phyloP scores from a whole-genome alignment of 2,329 filamentous ascomycete species.

The Diaporthe vexans region DNA sequence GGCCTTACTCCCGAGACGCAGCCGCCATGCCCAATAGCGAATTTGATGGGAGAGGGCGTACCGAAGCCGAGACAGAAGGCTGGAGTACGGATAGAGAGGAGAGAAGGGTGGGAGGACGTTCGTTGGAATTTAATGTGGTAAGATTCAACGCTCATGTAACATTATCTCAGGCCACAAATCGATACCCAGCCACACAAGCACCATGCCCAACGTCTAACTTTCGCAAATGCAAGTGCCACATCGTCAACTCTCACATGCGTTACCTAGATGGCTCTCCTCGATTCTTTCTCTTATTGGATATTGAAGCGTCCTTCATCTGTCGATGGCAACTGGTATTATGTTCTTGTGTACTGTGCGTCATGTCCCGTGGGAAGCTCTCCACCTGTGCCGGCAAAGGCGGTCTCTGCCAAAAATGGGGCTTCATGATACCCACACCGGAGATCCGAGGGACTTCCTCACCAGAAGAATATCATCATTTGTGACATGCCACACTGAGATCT shows the following conservation, averaged over 20 bases:
- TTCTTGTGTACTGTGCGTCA: too few relatives aligned
- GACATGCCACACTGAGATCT: too few relatives aligned
- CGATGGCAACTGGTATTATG: too few relatives aligned
- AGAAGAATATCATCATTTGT: too few relatives aligned
- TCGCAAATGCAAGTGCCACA: background rate
- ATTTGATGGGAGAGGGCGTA: slow-evolving; percentile 7
- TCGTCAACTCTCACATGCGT: background rate
- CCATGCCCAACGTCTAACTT: background rate
- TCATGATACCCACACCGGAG: too few relatives aligned
- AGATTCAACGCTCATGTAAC: background rate
- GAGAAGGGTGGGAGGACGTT: slow-evolving; percentile 12
- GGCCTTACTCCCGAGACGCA: slow-evolving; percentile 1
- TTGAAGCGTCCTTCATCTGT: too few relatives aligned
- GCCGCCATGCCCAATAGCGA: background rate
- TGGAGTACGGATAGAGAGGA: background rate
- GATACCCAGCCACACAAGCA: background rate
- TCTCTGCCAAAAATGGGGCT: too few relatives aligned
- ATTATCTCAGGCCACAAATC: background rate
- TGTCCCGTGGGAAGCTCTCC: too few relatives aligned
- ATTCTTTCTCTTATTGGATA: too few relatives aligned
- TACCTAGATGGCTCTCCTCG: background rate
- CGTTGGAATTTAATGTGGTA: slow-evolving; percentile 12
- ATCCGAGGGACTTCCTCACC: too few relatives aligned
- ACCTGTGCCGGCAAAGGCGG: too few relatives aligned
- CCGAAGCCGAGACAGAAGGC: background rate